Base-by-base conservation (phyloP, 164 flowering plant genomes). In the Malania oleifera region DNA sequence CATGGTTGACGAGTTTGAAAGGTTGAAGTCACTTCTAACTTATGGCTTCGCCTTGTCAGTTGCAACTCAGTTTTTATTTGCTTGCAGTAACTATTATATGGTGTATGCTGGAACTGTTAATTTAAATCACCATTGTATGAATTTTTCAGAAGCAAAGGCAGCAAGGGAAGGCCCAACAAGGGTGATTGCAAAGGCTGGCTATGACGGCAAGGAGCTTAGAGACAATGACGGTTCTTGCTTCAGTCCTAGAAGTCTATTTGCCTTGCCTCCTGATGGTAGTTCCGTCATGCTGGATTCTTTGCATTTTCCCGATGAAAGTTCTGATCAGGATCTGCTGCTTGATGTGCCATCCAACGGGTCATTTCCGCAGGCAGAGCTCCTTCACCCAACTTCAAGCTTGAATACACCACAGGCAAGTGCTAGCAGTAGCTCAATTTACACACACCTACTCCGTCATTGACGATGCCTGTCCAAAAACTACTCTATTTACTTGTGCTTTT, bases 281-380 rank as follows among this genome's bases (percentile, higher is more conserved):
- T 76, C 81, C 19, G 63, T 75, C 48, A 72, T 77, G 79, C 71
- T 82, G 51, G 91, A 84, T 43, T 71, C 86, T 63, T 70, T 78
- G 35, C 63, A 72, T 49, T 73, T 71, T 63, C 70, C 62, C 0
- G 89, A 82, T 53, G 89, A 80, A 43, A 77, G 63, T 62, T 75
- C 77, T 20, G 93, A 85, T 57, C 91, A 87, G 70, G 97, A 87
- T 75, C 65, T 93, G 66, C 89, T 90, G 57, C 73, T 89, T 46
- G 90, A 87, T 50, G 73, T 93, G 41, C 97, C 91, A 44, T 81
- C 86, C 53, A 79, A 80, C 52, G 63, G 83, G 41, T 80, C 84
- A 28, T 87, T 93, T 54, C 84, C 96, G 3, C 80, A 89, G 67
- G 97, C 98, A 52, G 97, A 93, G 72, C 96, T 89, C 41, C 82